Evolutionary conservation across 2,329 filamentous ascomycete species (phyloP).

Genomic region (Cladobotryum mycophilum): DNA sequence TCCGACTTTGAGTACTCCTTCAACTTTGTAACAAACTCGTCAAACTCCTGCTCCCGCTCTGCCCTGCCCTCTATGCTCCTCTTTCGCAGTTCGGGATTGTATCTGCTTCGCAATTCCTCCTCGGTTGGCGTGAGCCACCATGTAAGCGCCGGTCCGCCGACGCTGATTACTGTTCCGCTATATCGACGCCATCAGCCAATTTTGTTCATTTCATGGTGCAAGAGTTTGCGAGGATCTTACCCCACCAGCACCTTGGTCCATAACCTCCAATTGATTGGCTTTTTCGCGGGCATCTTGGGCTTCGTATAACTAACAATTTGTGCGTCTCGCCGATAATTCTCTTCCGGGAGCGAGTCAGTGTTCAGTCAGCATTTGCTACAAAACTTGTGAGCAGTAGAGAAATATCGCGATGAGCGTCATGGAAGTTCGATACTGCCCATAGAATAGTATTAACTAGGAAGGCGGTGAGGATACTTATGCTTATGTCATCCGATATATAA

Average conservation of each 20-base stretch:
- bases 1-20: conserved; percentile 88
- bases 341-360: too few species aligned
- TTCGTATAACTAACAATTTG: background rate
- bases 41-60: conserved; percentile 76
- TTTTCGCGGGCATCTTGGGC: conserved; percentile 33
- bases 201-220: conserved; percentile 12
- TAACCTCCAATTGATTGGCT: conserved; percentile 47
- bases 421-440: conserved; percentile 3
- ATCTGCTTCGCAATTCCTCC: conserved; percentile 85
- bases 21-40: conserved; percentile 75
- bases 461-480: background rate
- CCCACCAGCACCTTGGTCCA: conserved; percentile 65
- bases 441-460: background rate
- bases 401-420: conserved; percentile 7
- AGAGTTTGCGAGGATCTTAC: conserved; percentile 41
- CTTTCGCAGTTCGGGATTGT: conserved; percentile 92
- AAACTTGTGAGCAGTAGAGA: background rate
- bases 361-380: background rate
- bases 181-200: conserved; percentile 8
- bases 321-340: background rate
- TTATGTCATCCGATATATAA: background rate
- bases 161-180: conserved; percentile 64
- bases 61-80: conserved; percentile 74
- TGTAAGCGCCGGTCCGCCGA: conserved; percentile 82
- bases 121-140: conserved; percentile 76